Conservation (phyloP, 208 protist genomes). For the Phytomonas francai region DNA sequence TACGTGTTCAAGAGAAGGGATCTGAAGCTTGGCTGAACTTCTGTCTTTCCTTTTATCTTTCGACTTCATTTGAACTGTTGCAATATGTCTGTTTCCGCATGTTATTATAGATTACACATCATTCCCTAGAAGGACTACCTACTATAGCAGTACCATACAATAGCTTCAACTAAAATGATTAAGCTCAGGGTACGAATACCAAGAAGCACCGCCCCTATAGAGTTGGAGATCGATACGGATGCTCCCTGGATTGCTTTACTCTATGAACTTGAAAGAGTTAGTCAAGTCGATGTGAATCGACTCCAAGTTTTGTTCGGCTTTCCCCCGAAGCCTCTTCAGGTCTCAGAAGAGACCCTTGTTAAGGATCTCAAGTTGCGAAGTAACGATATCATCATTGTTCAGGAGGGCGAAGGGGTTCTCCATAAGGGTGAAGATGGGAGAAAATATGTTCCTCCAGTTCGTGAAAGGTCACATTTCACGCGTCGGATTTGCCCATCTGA, state of each 20-base stretch:
- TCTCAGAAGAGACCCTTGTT: slow-evolving; percentile 22
- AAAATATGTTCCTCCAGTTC: slow-evolving; percentile 71
- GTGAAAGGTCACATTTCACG: slow-evolving; percentile 71
- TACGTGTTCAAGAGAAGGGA: not conserved
- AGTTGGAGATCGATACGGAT: slow-evolving; percentile 23
- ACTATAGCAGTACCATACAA: not conserved
- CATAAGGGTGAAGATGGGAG: slow-evolving; percentile 37
- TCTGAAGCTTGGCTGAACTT: not conserved
- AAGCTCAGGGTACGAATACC: slow-evolving; percentile 65
- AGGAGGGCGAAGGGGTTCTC: slow-evolving; percentile 72
- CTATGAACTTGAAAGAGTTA: slow-evolving; percentile 19
- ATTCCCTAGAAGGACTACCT: not conserved
- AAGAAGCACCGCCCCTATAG: slow-evolving; percentile 22
- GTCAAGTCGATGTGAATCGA: slow-evolving; percentile 22
- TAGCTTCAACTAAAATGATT: slow-evolving; percentile 16
- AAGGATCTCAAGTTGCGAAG: slow-evolving; percentile 24
- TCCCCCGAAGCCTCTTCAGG: slow-evolving; percentile 63
- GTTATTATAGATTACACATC: not conserved
- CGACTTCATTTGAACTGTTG: not conserved
- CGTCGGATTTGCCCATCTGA: slow-evolving; percentile 87
- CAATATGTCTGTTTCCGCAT: not conserved
- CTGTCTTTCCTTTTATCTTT: not conserved
- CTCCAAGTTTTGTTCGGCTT: slow-evolving; percentile 66
- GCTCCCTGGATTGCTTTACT: slow-evolving; percentile 32
- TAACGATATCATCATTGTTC: slow-evolving; percentile 71